phyloP scores from a whole-genome alignment of 176 grass and related monocot genomes.

The Oropetium thomaeum region DNA sequence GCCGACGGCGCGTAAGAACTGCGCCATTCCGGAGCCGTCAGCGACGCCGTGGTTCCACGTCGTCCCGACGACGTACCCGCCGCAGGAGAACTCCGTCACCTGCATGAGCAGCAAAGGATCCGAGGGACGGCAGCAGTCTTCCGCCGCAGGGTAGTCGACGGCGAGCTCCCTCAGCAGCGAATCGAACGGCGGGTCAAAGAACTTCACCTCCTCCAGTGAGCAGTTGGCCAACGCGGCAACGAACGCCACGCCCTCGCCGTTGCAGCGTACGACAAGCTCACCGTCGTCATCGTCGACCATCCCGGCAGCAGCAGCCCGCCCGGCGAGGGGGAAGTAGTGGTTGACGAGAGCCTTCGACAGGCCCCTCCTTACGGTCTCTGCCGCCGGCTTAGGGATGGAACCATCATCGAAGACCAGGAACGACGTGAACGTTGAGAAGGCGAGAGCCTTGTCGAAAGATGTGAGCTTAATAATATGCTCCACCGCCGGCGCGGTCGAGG shows the following conservation, averaged over 20 bases:
- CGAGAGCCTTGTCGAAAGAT: slow-evolving; percentile 1
- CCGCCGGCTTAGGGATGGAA: background rate
- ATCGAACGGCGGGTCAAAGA: background rate
- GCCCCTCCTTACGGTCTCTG: background rate
- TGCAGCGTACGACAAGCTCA: background rate
- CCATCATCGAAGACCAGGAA: slow-evolving; percentile 1
- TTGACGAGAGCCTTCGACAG: background rate
- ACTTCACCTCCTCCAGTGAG: background rate
- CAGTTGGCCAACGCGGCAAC: slow-evolving; percentile 6
- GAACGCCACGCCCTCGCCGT: slow-evolving; percentile 16
- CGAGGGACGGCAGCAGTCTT: background rate
- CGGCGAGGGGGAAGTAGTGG: slow-evolving; percentile 16
- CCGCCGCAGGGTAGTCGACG: background rate
- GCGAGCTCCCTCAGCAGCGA: background rate
- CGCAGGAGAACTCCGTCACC: slow-evolving; percentile 21
- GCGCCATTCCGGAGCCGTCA: slow-evolving; percentile 18
- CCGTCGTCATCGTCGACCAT: background rate
- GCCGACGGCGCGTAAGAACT: slow-evolving; percentile 16
- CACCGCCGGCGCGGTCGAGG: background rate
- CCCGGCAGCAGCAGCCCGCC: too few species aligned
- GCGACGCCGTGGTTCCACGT: slow-evolving; percentile 24
- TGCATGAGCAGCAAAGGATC: slow-evolving; percentile 12
- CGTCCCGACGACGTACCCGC: slow-evolving; percentile 2
- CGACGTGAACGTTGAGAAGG: slow-evolving; percentile 18
- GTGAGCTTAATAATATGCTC: background rate